Percentiles rank a stretch among this genome's conserved stretches.
Evolutionary conservation across 2,329 filamentous ascomycete genomes (phyloP).

Genomic region (Curvularia lunata): DNA sequence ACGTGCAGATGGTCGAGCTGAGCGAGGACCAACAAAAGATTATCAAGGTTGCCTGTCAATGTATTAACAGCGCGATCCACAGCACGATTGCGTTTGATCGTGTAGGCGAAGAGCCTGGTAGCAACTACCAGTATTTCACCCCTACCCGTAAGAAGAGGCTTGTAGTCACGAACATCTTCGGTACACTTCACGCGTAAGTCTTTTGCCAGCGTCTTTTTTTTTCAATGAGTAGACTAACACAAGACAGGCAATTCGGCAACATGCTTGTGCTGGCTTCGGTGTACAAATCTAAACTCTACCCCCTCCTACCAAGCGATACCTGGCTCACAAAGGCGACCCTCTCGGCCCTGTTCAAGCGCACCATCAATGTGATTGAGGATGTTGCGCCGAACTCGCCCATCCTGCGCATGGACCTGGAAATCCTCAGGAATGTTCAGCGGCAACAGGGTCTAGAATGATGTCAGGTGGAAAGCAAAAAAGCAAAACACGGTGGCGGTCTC

Average conservation of each 20-base stretch:
- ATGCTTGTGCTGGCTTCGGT: conserved; percentile 87
- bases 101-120: conserved; percentile 51
- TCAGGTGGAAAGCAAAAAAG: conserved; percentile 10
- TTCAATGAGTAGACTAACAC: conserved; percentile 12
- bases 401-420: conserved; percentile 74
- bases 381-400: conserved; percentile 77
- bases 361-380: conserved; percentile 75
- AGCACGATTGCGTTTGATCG: conserved; percentile 85
- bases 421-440: conserved; percentile 61
- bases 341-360: conserved; percentile 52
- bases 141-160: conserved; percentile 66
- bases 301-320: conserved; percentile 40
- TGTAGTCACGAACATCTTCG: conserved; percentile 94
- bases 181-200: conserved; percentile 73
- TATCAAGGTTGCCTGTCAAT: conserved; percentile 38
- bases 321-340: conserved; percentile 37
- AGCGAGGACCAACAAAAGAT: conserved; percentile 34
- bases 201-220: background rate
- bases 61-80: conserved; percentile 69
- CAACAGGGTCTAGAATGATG: conserved; percentile 25
- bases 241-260: conserved; percentile 88
- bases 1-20: conserved; percentile 40
- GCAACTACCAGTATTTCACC: conserved; percentile 55
- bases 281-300: conserved; percentile 63
- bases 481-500: background rate